Evolutionary conservation across 2,329 filamentous ascomycete genomes (phyloP).

Genomic region (Cercospora zeina): DNA sequence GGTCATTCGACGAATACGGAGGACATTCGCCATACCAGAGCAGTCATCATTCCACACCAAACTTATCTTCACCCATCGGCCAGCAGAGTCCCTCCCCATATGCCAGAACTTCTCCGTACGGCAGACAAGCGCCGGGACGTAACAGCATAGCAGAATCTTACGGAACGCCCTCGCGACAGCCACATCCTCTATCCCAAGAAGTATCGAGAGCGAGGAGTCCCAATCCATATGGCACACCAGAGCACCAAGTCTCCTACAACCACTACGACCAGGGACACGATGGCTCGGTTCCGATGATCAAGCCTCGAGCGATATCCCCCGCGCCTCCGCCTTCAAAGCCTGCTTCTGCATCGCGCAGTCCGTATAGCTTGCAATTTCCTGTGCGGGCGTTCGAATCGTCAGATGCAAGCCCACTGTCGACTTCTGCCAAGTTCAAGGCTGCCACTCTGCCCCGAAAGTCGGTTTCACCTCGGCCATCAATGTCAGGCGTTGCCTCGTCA

Average conservation of each 20-base stretch:
- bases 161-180: constrained; percentile 36
- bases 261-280: constrained; percentile 13
- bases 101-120: constrained; percentile 28
- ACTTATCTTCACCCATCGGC: constrained; percentile 23
- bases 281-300: constrained; percentile 32
- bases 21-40: constrained; percentile 33
- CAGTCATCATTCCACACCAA: constrained; percentile 36
- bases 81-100: constrained; percentile 34
- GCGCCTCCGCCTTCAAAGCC: constrained; percentile 28
- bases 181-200: constrained; percentile 42
- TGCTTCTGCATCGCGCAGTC: constrained; percentile 27
- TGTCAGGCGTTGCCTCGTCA: constrained; percentile 55
- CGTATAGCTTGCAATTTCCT: constrained; percentile 38
- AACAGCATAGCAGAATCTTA: constrained; percentile 41
- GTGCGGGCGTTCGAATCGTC: constrained; percentile 39
- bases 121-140: constrained; percentile 31
- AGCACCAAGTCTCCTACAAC: constrained; percentile 11
- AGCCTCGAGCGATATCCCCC: constrained; percentile 39
- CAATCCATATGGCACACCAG: constrained; percentile 26
- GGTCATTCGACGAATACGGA: constrained; percentile 37
- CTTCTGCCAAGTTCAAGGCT: constrained; percentile 20
- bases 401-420: constrained; percentile 45
- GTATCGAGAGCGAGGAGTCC: constrained; percentile 39
- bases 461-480: constrained; percentile 66
- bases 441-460: constrained; percentile 60